Conservation (phyloP, 139 green algal species). For the Closterium sp. region DNA sequence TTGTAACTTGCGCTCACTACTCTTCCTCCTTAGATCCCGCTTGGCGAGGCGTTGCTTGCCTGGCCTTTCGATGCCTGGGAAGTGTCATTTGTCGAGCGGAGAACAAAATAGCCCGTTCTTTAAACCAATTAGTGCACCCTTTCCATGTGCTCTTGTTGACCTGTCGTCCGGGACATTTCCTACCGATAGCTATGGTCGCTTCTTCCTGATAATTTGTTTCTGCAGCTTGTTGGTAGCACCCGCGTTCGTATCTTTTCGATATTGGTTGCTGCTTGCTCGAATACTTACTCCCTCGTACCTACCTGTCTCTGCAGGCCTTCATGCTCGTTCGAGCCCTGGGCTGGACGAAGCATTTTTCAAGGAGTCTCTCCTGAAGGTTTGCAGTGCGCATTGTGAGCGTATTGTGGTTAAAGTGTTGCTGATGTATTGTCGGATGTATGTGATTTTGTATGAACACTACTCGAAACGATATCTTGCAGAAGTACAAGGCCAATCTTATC, state of each 20-base stretch:
- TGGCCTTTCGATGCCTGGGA: not conserved
- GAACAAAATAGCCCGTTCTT: not conserved
- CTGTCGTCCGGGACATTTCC: not conserved
- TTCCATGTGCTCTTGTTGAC: not conserved
- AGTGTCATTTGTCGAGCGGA: not conserved
- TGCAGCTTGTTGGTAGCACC: not conserved
- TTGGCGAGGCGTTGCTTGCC: not conserved
- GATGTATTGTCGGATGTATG: too few species aligned
- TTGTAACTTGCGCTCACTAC: not conserved
- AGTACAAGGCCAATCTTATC: not conserved
- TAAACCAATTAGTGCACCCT: not conserved
- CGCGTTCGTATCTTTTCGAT: not conserved
- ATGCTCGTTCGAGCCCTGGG: too few species aligned
- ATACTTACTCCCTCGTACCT: not conserved
- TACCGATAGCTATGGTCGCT: not conserved
- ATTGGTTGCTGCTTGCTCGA: not conserved
- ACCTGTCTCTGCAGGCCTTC: not conserved
- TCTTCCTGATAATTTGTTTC: not conserved
- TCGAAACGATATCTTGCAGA: not conserved
- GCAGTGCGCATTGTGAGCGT: too few species aligned
- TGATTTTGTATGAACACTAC: not conserved
- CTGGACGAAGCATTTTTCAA: too few species aligned
- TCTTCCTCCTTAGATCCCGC: not conserved
- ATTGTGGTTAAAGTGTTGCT: too few species aligned
- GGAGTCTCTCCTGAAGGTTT: too few species aligned